Base-by-base conservation (phyloP, 2,329 filamentous ascomycete genomes). In the Fusarium sp. region DNA sequence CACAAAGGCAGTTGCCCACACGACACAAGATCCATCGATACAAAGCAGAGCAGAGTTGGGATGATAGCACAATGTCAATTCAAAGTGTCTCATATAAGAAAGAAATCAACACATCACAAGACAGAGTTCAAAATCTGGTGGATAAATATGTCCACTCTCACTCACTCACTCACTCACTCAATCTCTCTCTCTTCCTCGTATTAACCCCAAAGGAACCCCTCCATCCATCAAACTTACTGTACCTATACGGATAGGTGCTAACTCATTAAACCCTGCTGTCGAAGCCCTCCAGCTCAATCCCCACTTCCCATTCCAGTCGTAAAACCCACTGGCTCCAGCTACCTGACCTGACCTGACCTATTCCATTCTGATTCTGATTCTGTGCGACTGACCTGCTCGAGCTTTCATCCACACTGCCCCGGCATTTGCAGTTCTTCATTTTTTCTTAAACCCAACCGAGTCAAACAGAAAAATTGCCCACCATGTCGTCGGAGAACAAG, bases 401-500 rank as follows among this genome's bases (percentile, higher is more conserved):
- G 71, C 72, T 64, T 70, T 62, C 71, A 72, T 75, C 62, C 69
- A 59, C 62, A 53, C 52, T 59, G 37, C 68, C 70, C 57, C 58
- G 45, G 65, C 58, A 65, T 58, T 65, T 62, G 67, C 57, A 71
- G 60, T 71, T 69, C 67, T 70, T 67, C 66, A 65, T 51, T 49
- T 65, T 70, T 58, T 37, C 18, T 37, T n/a, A 37, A 55, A 71
- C 59, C 57, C 67, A 65, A 48, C 52, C 56, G 60, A 60, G 60
- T 53, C 46, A 48, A 76, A 44, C 62, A 51, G 63, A 69, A 65
- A 67, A 64, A 62, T 68, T 74, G 76, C 75, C 77, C 80, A 82
- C 76, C 74, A 82, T 83, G 81, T 81, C 82, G 75, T 80, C 82
- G 75, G 82, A 84, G 58, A 77, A 79, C 31, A 84, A 84, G 79